These are phyloP conservation scores for Apiospora hydei DNA, from an alignment of 2,329 filamentous ascomycete species.

Conservation along the genomic window DNA sequence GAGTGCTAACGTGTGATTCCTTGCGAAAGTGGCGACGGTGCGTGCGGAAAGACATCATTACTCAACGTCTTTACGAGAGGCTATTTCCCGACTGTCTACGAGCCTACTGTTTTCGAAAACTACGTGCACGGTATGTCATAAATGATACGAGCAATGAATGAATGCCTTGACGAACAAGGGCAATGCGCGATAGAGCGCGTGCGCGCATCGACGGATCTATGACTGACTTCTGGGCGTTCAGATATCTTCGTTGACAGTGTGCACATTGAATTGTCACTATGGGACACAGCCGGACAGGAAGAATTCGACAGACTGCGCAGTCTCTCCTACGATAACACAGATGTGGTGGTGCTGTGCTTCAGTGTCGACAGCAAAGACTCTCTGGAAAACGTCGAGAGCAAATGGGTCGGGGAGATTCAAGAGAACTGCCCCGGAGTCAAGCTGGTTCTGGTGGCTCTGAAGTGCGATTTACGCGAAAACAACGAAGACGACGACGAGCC, in stretches of 20 bases:
- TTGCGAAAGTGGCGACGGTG: constrained; percentile 83
- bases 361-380: constrained; percentile 96
- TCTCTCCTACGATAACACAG: constrained; percentile 95
- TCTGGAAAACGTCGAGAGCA: constrained; percentile 96
- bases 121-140: constrained; percentile 85
- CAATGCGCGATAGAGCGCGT: background rate
- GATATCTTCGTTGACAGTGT: constrained; percentile 98
- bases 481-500: constrained; percentile 73
- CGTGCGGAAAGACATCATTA: constrained; percentile 95
- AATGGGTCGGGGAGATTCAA: constrained; percentile 97
- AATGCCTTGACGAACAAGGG: background rate
- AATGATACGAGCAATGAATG: background rate
- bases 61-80: constrained; percentile 99
- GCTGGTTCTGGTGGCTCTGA: constrained; percentile 92
- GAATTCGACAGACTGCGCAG: constrained; percentile 97
- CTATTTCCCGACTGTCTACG: constrained; percentile 98
- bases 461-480: constrained; percentile 92
- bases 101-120: constrained; percentile 98
- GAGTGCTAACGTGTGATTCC: background rate
- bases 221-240: constrained; percentile 44
- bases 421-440: constrained; percentile 97
- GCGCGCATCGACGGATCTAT: background rate
- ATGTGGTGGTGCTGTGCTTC: constrained; percentile 99
- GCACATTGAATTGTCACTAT: constrained; percentile 95
- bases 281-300: constrained; percentile 98